Evolutionary conservation across 768 basidiomycete species (phyloP).

Genomic region (Cystobasidium tubakii): DNA sequence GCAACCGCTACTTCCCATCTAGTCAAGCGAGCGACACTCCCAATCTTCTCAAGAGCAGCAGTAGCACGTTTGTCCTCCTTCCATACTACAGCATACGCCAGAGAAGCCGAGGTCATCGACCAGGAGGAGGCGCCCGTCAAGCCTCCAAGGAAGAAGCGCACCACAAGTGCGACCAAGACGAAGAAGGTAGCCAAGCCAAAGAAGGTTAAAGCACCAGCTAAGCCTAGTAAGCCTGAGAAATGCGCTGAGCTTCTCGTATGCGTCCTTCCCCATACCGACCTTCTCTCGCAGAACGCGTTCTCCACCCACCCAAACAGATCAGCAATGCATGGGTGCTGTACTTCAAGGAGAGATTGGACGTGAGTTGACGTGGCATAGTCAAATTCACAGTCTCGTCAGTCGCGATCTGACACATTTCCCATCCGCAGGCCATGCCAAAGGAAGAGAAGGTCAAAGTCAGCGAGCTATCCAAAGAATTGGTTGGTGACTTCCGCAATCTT

Average conservation of each 20-base stretch:
- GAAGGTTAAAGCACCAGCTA: slow-evolving; percentile 21
- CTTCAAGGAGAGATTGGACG: slow-evolving; percentile 14
- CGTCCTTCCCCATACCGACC: neutral
- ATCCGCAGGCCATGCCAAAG: neutral
- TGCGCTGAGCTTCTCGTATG: neutral
- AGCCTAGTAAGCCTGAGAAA: slow-evolving; percentile 15
- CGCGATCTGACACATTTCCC: neutral
- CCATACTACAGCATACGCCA: neutral
- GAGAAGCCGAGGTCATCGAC: neutral
- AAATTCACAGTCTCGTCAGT: neutral
- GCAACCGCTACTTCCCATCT: neutral
- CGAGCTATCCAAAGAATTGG: slow-evolving; percentile 2
- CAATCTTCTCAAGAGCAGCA: neutral
- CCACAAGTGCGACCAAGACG: slow-evolving; percentile 7
- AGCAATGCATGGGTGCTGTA: slow-evolving; percentile 31
- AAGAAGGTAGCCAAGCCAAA: slow-evolving; percentile 29
- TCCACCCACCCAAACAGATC: slow-evolving; percentile 30
- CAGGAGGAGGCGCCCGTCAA: neutral
- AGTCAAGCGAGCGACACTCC: neutral
- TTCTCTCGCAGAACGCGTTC: slow-evolving; percentile 10
- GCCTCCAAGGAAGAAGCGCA: neutral
- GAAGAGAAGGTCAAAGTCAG: slow-evolving; percentile 29
- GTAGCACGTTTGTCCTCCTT: neutral
- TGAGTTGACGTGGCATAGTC: neutral
- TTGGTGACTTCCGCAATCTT: slow-evolving; percentile 9